These are phyloP conservation scores for Eutrema yunnanense DNA, from an alignment of 345 rosid genomes.

Conservation along the genomic window DNA sequence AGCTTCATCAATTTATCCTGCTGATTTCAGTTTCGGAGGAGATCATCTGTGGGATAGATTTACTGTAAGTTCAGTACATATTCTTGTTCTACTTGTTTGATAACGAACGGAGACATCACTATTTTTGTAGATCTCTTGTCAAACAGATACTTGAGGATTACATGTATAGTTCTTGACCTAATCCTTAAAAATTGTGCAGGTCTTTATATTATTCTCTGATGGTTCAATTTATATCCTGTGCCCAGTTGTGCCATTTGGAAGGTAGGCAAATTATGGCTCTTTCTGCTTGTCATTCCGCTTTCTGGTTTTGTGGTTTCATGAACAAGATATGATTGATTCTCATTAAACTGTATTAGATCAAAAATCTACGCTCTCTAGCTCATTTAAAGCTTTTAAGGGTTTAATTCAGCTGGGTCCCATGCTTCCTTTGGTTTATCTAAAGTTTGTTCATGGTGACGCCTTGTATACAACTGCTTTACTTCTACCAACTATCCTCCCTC, in stretches of 20 bases:
- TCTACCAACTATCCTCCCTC: not conserved
- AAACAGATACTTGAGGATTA: not conserved
- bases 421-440: not conserved
- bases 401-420: not conserved
- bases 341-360: not conserved
- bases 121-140: not conserved
- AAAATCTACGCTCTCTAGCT: not conserved
- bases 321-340: not conserved
- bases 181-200: constrained; percentile 45
- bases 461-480: not conserved
- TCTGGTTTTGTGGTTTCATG: not conserved
- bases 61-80: constrained; percentile 55
- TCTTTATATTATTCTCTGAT: constrained; percentile 73
- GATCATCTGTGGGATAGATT: constrained; percentile 95
- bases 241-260: constrained; percentile 92
- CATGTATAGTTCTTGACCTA: constrained; percentile 6
- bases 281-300: not conserved
- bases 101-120: not conserved
- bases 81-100: not conserved
- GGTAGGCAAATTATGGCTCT: constrained; percentile 38
- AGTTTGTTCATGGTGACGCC: not conserved
- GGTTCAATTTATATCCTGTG: constrained; percentile 83
- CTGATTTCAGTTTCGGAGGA: constrained; percentile 82
- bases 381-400: not conserved
- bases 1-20: constrained; percentile 78